Base-by-base conservation (phyloP, 2,329 filamentous ascomycete species). In the Trichophyton rubrum region DNA sequence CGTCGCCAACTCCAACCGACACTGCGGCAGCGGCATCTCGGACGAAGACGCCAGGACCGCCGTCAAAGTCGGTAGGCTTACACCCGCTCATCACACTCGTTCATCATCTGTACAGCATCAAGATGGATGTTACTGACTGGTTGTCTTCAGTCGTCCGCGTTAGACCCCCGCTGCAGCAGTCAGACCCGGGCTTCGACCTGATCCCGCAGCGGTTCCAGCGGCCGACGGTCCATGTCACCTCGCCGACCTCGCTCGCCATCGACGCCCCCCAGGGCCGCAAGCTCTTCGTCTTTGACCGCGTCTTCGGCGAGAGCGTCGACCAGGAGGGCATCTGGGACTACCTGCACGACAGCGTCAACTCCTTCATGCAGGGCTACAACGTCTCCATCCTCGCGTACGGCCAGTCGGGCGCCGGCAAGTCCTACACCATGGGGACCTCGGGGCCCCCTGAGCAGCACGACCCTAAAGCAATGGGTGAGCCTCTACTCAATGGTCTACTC, bases 341-440 rank as follows among this genome's bases (percentile, higher is more conserved):
- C 69, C 79, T 99, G 56, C 84, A 84, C 64, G 93, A 99, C 67
- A 95, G 90, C 67, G 88, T 97, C 66, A 84, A 81, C 67, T 89
- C 91, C 1, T 99, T 99, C 68, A 79, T 93, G 1, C 90, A 96
- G 71, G 93, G 93, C 60, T 99, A 97, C 82, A 99, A 99, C 83
- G 93, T 99, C 62, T 99, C 93, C 2, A 84, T 99, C 57, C 79
- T 99, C 68, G 93, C 93, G 56, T 99, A 99, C 70, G 93, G 93
- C 66, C 93, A 99, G 78, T 99, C 93, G 30, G 93, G 93, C 61
- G 90, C 93, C 9, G 93, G 93, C 67, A 99, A 99, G 77, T 97
- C 92, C 2, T 97, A 95, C 72, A 99, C 93, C 0, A 99, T 99
- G 93, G 93, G 93, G 61, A 99, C 93, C 0, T 90, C 92, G 0